A percentile compares a stretch with the other conserved stretches of the same genome.
phyloP scores from a whole-genome alignment of 208 protist genomes.

The Acanthamoeba sp. region DNA sequence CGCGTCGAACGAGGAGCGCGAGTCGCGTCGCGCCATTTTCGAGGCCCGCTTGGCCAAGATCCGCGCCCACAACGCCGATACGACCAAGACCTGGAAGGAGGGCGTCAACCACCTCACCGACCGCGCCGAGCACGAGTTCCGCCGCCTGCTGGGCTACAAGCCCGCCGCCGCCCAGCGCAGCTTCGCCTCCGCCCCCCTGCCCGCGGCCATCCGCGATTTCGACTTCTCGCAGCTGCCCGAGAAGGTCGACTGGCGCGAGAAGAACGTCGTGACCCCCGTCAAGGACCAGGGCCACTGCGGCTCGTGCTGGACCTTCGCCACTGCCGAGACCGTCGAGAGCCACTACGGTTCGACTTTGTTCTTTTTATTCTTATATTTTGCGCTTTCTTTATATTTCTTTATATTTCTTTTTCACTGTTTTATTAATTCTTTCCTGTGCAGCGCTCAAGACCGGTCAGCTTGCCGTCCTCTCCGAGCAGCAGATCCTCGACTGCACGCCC shows the following conservation, averaged over 20 bases:
- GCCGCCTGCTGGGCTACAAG: constrained; percentile 63
- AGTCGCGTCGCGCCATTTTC: constrained; percentile 63
- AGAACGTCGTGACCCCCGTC: constrained; percentile 78
- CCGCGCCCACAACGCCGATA: constrained; percentile 77
- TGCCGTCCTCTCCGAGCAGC: constrained; percentile 77
- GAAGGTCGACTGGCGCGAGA: constrained; percentile 80
- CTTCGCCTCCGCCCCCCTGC: not conserved
- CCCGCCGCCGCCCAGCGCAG: not conserved
- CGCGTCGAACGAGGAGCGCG: constrained; percentile 66
- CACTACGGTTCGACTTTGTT: constrained; percentile 27
- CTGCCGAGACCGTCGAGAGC: constrained; percentile 82
- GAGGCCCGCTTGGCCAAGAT: constrained; percentile 68
- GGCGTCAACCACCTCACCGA: constrained; percentile 81
- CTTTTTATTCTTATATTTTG: not conserved
- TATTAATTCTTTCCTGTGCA: not conserved
- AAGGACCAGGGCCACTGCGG: constrained; percentile 83
- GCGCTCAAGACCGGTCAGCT: constrained; percentile 78
- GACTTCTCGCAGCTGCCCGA: constrained; percentile 44
- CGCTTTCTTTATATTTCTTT: not conserved
- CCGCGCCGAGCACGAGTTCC: constrained; percentile 57
- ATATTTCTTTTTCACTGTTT: not conserved
- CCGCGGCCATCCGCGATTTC: not conserved
- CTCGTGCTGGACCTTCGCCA: constrained; percentile 81
- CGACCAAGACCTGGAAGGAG: constrained; percentile 78
- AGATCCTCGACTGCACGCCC: constrained; percentile 79